phyloP scores from a whole-genome alignment of 2,329 filamentous ascomycete genomes.

The Verticillium nubilum region DNA sequence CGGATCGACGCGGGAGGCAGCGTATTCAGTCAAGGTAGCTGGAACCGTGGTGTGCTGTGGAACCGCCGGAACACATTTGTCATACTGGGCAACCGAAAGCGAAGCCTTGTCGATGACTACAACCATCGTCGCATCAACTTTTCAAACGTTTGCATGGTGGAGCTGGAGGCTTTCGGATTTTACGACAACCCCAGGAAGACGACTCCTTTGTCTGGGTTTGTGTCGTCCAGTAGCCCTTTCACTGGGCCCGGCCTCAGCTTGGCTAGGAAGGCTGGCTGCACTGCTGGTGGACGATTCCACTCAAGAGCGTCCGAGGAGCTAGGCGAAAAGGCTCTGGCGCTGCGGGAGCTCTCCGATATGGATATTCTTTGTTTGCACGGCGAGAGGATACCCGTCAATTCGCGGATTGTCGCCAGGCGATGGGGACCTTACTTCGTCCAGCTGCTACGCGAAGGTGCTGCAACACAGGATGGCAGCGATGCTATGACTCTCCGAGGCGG shows the following conservation, averaged over 20 bases:
- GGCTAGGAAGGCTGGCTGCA: conserved; percentile 55
- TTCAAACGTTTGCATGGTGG: conserved; percentile 92
- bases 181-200: conserved; percentile 89
- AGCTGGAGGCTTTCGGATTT: conserved; percentile 92
- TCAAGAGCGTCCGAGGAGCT: conserved; percentile 78
- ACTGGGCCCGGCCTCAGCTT: conserved; percentile 51
- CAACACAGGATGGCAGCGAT: conserved; percentile 67
- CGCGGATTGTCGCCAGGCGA: conserved; percentile 75
- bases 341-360: conserved; percentile 93
- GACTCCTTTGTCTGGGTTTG: conserved; percentile 73
- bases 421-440: conserved; percentile 98
- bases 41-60: conserved; percentile 95
- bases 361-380: conserved; percentile 89
- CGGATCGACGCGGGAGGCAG: conserved; percentile 92
- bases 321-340: conserved; percentile 69
- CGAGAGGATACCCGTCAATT: conserved; percentile 90
- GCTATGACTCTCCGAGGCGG: conserved; percentile 68
- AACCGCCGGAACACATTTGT: conserved; percentile 91
- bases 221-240: conserved; percentile 72
- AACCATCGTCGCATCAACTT: conserved; percentile 98
- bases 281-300: conserved; percentile 70
- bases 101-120: conserved; percentile 94
- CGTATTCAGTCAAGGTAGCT: conserved; percentile 94
- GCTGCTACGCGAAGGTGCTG: conserved; percentile 74
- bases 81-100: conserved; percentile 87